A percentile compares a stretch with the other conserved stretches of the same genome.
phyloP scores from a whole-genome alignment of 352 stramenopile species.

The Globisporangium iwayamae region DNA sequence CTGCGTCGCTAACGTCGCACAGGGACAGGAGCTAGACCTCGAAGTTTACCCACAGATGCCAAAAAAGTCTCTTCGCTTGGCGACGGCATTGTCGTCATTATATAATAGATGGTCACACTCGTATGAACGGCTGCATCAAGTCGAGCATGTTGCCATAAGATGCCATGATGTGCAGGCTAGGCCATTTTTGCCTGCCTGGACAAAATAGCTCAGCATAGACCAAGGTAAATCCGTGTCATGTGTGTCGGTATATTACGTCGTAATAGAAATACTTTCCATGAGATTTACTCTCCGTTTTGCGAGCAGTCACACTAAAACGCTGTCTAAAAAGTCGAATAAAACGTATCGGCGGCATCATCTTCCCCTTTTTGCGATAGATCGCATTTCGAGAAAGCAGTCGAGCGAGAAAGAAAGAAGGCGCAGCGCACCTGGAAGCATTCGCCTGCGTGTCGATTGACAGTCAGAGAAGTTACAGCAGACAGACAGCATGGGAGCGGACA shows the following conservation, averaged over 20 bases:
- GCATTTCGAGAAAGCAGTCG: neutral
- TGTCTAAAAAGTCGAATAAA: no score
- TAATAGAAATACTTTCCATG: no score
- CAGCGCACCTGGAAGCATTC: slow-evolving; percentile 1
- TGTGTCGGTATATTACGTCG: no score
- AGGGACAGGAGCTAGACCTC: neutral
- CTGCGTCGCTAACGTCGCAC: slow-evolving; percentile 37
- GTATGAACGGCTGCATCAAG: neutral
- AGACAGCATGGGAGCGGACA: slow-evolving; percentile 1
- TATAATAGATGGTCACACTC: neutral
- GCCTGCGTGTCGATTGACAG: neutral
- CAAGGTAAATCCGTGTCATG: no score
- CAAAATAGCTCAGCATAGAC: no score
- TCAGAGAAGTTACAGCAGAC: neutral
- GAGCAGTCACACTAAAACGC: no score
- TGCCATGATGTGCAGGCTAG: no score
- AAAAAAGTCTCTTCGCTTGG: neutral
- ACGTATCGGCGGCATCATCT: neutral
- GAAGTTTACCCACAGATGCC: neutral
- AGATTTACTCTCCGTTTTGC: no score
- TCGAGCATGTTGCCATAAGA: neutral
- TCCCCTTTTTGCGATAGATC: slow-evolving; percentile 3
- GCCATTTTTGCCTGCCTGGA: no score
- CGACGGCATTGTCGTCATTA: neutral
- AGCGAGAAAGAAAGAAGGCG: neutral